A percentile compares a stretch with the other conserved stretches of the same genome.
Evolutionary conservation across 345 rosid species (phyloP).

Genomic region (Microcos paniculata): DNA sequence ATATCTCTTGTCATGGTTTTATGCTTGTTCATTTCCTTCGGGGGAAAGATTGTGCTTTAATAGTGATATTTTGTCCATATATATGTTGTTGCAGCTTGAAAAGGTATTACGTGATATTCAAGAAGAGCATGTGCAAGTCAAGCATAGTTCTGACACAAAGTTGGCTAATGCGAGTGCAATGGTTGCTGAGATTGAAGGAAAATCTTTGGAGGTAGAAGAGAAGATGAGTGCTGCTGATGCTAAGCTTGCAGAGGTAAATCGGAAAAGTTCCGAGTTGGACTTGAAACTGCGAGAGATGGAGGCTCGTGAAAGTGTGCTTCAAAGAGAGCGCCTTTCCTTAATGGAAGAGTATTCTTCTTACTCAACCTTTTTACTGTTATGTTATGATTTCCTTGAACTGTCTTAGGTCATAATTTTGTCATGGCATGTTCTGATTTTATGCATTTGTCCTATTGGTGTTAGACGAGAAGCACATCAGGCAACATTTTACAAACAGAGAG

Average conservation of each 20-base stretch:
- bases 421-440: slow-evolving; percentile 8
- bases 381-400: slow-evolving; percentile 10
- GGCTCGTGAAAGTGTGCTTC: slow-evolving; percentile 59
- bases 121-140: slow-evolving; percentile 47
- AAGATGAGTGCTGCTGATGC: slow-evolving; percentile 53
- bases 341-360: slow-evolving; percentile 54
- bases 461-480: slow-evolving; percentile 83
- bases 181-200: slow-evolving; percentile 55
- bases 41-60: neutral
- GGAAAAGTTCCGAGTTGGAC: slow-evolving; percentile 67
- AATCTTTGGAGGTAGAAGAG: slow-evolving; percentile 55
- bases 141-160: slow-evolving; percentile 59
- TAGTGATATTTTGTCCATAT: slow-evolving; percentile 6
- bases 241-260: slow-evolving; percentile 61
- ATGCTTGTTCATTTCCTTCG: neutral
- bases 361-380: slow-evolving; percentile 2
- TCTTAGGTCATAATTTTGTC: neutral
- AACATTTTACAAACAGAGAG: slow-evolving; percentile 64
- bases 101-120: slow-evolving; percentile 54
- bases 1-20: neutral
- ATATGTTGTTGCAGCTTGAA: slow-evolving; percentile 55
- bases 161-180: slow-evolving; percentile 67
- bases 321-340: slow-evolving; percentile 64
- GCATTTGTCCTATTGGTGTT: slow-evolving; percentile 13
- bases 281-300: slow-evolving; percentile 67